Evolutionary conservation across 345 rosid species (phyloP), one percentile per base, ranked within the genome.

Genomic region (Acer negundo): DNA sequence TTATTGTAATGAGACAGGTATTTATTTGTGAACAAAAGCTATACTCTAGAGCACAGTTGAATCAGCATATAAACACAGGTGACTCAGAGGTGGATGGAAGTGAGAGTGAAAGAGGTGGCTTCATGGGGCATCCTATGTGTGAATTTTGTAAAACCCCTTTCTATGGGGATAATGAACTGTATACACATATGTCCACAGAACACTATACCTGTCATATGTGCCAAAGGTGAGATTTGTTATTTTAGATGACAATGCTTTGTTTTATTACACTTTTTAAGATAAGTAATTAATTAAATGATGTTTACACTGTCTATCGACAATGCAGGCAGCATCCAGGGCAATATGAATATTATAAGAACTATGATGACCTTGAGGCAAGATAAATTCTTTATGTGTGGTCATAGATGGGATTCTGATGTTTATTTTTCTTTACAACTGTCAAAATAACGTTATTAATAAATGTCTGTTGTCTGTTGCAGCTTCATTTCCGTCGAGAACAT

Each of bases 81-180:
- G 95, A 94, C 77, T 89, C 98, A 38, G 96, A 87, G 83, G 99
- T 94, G 78, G 99, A 97, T 82, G 99, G 99, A 62, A 89, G 78
- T 83, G 99, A 93, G 80, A 90, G 96, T 82, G 99, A 97, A 81
- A 89, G 98, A 79, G 98, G 98, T 76, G 99, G 99, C 66, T 94
- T 97, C 63, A 76, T 79, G 79, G 99, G 99, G 13, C 99, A 97
- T 88, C 98, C 99, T 20, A 79, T 84, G 80, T 97, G 98, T 85
- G 97, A 94, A 78, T 94, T 97, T 80, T 97, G 99, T 82, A 87
- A 80, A 80, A 85, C 86, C 46, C 93, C 97, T 0, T 94, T 94
- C 77, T 97, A 97, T 81, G 97, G 98, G 74, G 99, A 97, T 77
- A 94, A 94, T 81, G 99, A 94, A 72, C 78, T 91, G 74, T 97